These are phyloP conservation scores for Aegilops umbellulata DNA, from an alignment of 176 grass and related monocot species.

Conservation along the genomic window DNA sequence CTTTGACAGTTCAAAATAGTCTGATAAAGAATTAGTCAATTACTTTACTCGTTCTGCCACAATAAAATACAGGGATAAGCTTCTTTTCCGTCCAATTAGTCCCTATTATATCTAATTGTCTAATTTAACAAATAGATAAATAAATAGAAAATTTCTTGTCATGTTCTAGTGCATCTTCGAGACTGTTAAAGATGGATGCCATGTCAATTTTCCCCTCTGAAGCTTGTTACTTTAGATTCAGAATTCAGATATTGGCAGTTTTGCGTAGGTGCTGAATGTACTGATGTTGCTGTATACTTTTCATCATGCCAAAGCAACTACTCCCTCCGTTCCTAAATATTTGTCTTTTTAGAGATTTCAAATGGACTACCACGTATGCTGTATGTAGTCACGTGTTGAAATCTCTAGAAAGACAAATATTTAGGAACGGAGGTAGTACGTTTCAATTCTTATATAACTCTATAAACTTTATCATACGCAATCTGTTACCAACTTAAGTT, in stretches of 20 bases:
- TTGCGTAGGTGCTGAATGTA: neutral
- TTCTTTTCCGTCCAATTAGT: neutral
- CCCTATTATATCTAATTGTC: neutral
- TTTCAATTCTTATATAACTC: neutral
- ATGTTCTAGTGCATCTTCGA: neutral
- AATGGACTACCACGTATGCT: no score
- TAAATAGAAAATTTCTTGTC: neutral
- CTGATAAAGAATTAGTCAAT: neutral
- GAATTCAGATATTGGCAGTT: neutral
- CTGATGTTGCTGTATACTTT: neutral
- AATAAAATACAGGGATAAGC: neutral
- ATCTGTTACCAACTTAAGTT: slow-evolving; percentile 35
- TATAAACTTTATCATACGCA: neutral
- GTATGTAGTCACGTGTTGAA: no score
- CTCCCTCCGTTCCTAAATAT: no score
- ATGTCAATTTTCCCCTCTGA: no score
- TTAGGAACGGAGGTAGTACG: no score
- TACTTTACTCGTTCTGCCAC: neutral
- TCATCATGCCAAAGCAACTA: no score
- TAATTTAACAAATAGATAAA: neutral
- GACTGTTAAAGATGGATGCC: neutral
- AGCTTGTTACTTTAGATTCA: no score
- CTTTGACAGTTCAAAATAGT: neutral
- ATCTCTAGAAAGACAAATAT: no score
- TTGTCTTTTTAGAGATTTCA: no score